These are phyloP conservation scores for Arthrobotrys sinensis DNA, from an alignment of 2,329 filamentous ascomycete species.

Conservation along the genomic window DNA sequence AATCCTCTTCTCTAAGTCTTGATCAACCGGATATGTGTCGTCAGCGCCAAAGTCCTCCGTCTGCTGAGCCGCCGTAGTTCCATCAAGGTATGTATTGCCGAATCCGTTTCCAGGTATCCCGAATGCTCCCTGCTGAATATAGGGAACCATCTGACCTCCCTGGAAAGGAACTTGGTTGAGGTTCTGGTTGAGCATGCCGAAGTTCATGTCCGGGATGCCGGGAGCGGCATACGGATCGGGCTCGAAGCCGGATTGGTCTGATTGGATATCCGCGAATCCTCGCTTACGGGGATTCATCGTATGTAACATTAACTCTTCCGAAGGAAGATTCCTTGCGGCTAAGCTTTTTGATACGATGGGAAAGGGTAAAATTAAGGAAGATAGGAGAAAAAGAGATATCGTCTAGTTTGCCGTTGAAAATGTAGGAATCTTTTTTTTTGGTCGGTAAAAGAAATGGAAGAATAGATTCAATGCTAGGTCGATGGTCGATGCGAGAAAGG, in stretches of 20 bases:
- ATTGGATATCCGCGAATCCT: conserved; percentile 58
- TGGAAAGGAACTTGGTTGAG: conserved; percentile 54
- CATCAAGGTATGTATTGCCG: conserved; percentile 49
- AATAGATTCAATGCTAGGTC: conserved; percentile 32
- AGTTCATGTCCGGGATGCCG: conserved; percentile 48
- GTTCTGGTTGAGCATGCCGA: conserved; percentile 49
- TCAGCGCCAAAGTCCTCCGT: conserved; percentile 78
- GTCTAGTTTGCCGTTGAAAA: neutral
- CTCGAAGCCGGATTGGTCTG: conserved; percentile 53
- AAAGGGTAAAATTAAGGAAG: neutral
- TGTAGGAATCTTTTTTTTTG: conserved; percentile 28
- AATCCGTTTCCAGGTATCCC: conserved; percentile 47
- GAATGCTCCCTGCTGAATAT: conserved; percentile 50
- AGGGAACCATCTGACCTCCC: conserved; percentile 51
- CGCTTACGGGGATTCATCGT: conserved; percentile 60
- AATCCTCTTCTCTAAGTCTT: conserved; percentile 83
- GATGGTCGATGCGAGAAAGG: conserved; percentile 44
- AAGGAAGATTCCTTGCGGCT: conserved; percentile 28
- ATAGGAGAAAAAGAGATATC: neutral
- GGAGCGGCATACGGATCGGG: conserved; percentile 49
- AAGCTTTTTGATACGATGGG: neutral
- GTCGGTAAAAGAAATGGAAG: conserved; percentile 31
- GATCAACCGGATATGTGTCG: conserved; percentile 66
- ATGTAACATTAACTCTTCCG: conserved; percentile 54
- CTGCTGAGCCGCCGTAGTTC: conserved; percentile 26